Evolutionary conservation across 257 asterid genomes (phyloP).

Genomic region (Handroanthus guayacan): DNA sequence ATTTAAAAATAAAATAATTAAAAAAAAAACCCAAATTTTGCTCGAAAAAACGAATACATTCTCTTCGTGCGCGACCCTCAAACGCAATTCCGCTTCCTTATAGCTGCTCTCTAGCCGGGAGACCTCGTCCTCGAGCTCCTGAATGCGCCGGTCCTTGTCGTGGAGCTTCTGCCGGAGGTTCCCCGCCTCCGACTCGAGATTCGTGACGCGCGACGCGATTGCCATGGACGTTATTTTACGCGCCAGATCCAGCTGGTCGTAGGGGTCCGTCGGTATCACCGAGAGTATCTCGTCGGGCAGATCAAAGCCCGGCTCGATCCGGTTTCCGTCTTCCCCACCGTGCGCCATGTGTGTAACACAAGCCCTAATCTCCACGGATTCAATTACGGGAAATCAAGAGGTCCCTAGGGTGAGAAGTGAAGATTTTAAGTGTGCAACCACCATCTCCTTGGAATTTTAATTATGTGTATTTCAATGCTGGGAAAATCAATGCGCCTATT

Average conservation of each 20-base stretch:
- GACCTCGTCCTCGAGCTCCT: constrained; percentile 62
- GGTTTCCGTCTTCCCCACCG: constrained; percentile 42
- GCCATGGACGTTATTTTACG: constrained; percentile 86
- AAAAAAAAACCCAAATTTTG: neutral
- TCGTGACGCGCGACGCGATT: constrained; percentile 78
- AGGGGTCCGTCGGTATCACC: constrained; percentile 77
- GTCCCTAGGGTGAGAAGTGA: neutral
- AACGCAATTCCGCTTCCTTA: constrained; percentile 60
- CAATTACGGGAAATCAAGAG: neutral
- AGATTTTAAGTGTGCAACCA: neutral
- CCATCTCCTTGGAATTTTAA: too few species aligned
- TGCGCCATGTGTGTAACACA: constrained; percentile 45
- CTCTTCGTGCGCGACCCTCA: constrained; percentile 58
- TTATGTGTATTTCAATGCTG: too few species aligned
- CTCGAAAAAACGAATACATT: constrained; percentile 45
- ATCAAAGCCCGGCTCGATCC: constrained; percentile 47
- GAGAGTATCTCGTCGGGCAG: constrained; percentile 65
- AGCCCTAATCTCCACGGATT: constrained; percentile 20
- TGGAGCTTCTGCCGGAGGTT: constrained; percentile 53
- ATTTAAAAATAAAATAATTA: neutral
- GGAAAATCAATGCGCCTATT: neutral
- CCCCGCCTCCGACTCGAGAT: constrained; percentile 62
- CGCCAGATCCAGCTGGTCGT: constrained; percentile 85
- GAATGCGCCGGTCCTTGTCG: constrained; percentile 57
- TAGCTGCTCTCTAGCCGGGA: constrained; percentile 53